A percentile compares a stretch with the other conserved stretches of the same genome.
These are phyloP conservation scores for Leishmania major DNA, from an alignment of 208 protist genomes.

Conservation along the genomic window DNA sequence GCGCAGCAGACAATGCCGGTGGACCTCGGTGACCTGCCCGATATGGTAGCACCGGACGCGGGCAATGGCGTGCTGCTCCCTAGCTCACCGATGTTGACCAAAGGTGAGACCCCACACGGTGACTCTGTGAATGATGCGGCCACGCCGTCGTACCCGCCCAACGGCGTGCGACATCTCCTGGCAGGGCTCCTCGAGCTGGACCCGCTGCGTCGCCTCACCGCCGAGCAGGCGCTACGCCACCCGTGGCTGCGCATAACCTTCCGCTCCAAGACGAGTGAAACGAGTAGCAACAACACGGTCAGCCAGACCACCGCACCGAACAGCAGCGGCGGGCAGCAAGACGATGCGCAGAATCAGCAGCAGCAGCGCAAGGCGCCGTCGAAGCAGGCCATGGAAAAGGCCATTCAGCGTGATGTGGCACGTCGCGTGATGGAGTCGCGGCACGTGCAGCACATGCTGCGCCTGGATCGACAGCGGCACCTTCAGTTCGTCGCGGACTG, in stretches of 20 bases:
- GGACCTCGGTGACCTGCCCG: constrained; percentile 52
- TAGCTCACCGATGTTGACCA: too few relatives aligned
- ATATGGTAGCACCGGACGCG: constrained; percentile 25
- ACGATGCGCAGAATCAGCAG: background rate
- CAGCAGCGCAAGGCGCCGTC: constrained; percentile 3
- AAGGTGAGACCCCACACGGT: background rate
- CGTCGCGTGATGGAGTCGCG: constrained; percentile 48
- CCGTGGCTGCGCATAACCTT: constrained; percentile 65
- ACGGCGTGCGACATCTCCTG: constrained; percentile 64
- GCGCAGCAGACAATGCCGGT: constrained; percentile 48
- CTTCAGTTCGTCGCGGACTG: constrained; percentile 87
- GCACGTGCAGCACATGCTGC: constrained; percentile 53
- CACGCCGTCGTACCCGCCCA: constrained; percentile 19
- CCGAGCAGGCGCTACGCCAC: constrained; percentile 71
- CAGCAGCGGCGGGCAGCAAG: background rate
- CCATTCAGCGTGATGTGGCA: constrained; percentile 61
- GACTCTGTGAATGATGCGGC: background rate
- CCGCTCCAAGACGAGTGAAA: constrained; percentile 13
- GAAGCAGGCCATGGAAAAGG: constrained; percentile 41
- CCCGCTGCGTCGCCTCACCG: constrained; percentile 59
- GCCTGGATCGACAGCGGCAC: constrained; percentile 60
- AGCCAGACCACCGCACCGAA: background rate
- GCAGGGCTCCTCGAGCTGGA: constrained; percentile 62
- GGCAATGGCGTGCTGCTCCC: background rate
- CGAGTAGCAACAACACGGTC: constrained; percentile 13